Percentiles rank a stretch among this genome's conserved stretches.
phyloP scores from a whole-genome alignment of 2,329 filamentous ascomycete species.

The Didymellaceae sp. region DNA sequence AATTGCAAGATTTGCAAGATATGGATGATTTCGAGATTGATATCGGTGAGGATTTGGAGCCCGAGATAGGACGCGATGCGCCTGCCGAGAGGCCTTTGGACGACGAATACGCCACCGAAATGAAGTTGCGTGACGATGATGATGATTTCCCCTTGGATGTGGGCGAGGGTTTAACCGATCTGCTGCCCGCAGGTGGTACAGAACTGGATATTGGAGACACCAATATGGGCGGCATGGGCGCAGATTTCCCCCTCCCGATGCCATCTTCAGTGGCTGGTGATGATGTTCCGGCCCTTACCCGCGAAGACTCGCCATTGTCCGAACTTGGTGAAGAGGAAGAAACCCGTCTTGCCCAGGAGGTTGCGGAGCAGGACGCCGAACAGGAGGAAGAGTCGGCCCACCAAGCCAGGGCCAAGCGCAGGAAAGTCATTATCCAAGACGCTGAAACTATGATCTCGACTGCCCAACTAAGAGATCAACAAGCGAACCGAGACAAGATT shows the following conservation, averaged over 20 bases:
- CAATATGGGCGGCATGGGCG: slow-evolving; percentile 54
- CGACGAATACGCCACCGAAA: slow-evolving; percentile 47
- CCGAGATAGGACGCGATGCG: slow-evolving; percentile 87
- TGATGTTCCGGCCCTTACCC: slow-evolving; percentile 22
- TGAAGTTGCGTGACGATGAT: slow-evolving; percentile 62
- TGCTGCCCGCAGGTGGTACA: slow-evolving; percentile 18
- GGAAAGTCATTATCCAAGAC: slow-evolving; percentile 84
- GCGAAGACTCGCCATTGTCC: slow-evolving; percentile 62
- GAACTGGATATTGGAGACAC: slow-evolving; percentile 47
- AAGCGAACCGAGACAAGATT: slow-evolving; percentile 84
- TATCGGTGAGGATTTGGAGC: slow-evolving; percentile 61
- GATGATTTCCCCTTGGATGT: slow-evolving; percentile 58
- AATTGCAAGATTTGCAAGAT: slow-evolving; percentile 62
- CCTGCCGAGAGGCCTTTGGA: slow-evolving; percentile 60
- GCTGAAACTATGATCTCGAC: slow-evolving; percentile 77
- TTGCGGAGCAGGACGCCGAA: slow-evolving; percentile 46
- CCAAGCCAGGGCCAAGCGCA: slow-evolving; percentile 76
- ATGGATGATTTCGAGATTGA: slow-evolving; percentile 68
- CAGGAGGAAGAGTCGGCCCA: slow-evolving; percentile 62
- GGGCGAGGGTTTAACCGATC: slow-evolving; percentile 42
- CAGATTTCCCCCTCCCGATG: slow-evolving; percentile 27
- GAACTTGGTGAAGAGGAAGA: slow-evolving; percentile 59
- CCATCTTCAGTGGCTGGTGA: slow-evolving; percentile 4
- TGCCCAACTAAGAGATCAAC: slow-evolving; percentile 82
- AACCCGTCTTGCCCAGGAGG: slow-evolving; percentile 70